A percentile compares a stretch with the other conserved stretches of the same genome.
These are phyloP conservation scores for Debaryomyces maramus DNA, from an alignment of 805 yeast species.

Conservation along the genomic window DNA sequence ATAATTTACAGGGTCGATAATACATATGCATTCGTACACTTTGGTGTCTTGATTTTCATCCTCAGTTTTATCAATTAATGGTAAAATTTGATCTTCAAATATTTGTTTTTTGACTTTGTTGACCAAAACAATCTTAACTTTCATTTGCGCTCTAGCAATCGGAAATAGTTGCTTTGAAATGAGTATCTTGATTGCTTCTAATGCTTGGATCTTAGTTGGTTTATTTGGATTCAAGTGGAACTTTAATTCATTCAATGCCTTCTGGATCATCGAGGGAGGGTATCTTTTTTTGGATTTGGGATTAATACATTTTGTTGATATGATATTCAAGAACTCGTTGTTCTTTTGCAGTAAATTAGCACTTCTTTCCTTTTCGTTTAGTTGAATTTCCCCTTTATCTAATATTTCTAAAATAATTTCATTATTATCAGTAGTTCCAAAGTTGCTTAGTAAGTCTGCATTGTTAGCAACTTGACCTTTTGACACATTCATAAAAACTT, in stretches of 20 bases:
- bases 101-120: slow-evolving; percentile 51
- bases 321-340: slow-evolving; percentile 78
- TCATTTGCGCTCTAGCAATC: slow-evolving; percentile 92
- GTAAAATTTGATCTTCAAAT: slow-evolving; percentile 32
- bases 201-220: slow-evolving; percentile 82
- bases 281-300: slow-evolving; percentile 88
- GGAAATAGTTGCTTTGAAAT: slow-evolving; percentile 83
- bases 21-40: slow-evolving; percentile 47
- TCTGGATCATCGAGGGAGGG: slow-evolving; percentile 92
- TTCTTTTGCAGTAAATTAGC: slow-evolving; percentile 70
- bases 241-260: slow-evolving; percentile 74
- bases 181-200: slow-evolving; percentile 82
- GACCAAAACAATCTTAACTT: slow-evolving; percentile 63
- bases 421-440: slow-evolving; percentile 75
- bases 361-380: slow-evolving; percentile 89
- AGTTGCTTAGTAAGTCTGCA: slow-evolving; percentile 72
- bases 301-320: slow-evolving; percentile 88
- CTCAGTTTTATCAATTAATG: slow-evolving; percentile 37
- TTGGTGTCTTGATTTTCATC: slow-evolving; percentile 52
- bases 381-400: slow-evolving; percentile 89
- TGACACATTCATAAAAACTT: slow-evolving; percentile 87
- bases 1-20: slow-evolving; percentile 85
- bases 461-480: slow-evolving; percentile 91
- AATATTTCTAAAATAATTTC: slow-evolving; percentile 77
- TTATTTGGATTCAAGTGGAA: slow-evolving; percentile 74